phyloP scores from a whole-genome alignment of 164 flowering plant species.

The Kingdonia uniflora region DNA sequence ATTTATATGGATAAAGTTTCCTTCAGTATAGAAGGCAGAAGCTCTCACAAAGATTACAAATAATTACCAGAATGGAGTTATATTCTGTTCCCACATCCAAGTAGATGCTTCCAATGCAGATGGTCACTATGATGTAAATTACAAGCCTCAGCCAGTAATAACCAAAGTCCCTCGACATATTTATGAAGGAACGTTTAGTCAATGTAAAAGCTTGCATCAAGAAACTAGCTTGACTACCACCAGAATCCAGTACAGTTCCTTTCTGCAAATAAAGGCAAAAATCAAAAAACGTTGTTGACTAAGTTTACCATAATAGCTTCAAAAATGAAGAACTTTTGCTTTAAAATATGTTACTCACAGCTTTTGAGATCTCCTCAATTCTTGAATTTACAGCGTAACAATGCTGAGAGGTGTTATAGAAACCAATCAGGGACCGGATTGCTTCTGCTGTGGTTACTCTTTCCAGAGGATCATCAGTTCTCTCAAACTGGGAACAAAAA shows the following conservation, averaged over 20 bases:
- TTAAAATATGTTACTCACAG: conserved; percentile 37
- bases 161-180: conserved; percentile 97
- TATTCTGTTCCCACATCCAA: conserved; percentile 70
- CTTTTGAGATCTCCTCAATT: conserved; percentile 73
- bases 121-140: conserved; percentile 68
- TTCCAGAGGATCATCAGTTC: conserved; percentile 75
- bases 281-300: background rate
- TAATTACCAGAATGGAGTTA: conserved; percentile 70
- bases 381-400: conserved; percentile 39
- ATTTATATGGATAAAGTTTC: background rate
- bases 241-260: conserved; percentile 78
- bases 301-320: background rate
- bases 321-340: too few species aligned
- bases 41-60: too few species aligned
- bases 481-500: conserved; percentile 46
- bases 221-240: conserved; percentile 96
- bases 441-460: conserved; percentile 82
- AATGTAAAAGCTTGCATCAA: conserved; percentile 69
- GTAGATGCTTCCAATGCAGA: conserved; percentile 91
- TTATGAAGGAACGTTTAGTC: conserved; percentile 76
- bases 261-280: conserved; percentile 37
- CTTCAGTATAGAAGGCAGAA: too few species aligned
- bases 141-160: conserved; percentile 95
- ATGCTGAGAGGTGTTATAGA: conserved; percentile 54
- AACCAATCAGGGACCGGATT: conserved; percentile 42